Conservation (phyloP, 805 yeast species). For the Barnettozyma vustinii region DNA sequence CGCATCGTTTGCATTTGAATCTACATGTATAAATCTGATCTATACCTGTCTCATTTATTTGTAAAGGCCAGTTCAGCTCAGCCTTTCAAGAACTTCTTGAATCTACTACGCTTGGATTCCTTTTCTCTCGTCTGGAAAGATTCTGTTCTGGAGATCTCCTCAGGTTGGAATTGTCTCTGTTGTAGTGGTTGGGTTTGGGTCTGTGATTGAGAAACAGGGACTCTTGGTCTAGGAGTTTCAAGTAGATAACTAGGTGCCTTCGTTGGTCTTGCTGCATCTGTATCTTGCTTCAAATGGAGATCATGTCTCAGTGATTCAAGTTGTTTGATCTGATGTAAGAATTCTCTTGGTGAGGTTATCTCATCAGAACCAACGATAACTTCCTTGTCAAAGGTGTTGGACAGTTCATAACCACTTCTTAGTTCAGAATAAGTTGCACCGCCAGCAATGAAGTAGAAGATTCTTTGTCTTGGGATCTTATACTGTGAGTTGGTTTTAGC, state of each 20-base stretch:
- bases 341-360: conserved; percentile 48
- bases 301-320: conserved; percentile 33
- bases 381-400: conserved; percentile 58
- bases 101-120: conserved; percentile 41
- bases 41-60: not conserved
- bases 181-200: conserved; percentile 7
- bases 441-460: conserved; percentile 81
- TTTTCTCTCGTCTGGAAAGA: conserved; percentile 23
- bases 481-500: conserved; percentile 40
- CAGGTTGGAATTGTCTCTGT: not conserved
- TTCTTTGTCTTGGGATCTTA: conserved; percentile 51
- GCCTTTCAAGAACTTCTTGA: conserved; percentile 40
- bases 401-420: conserved; percentile 67
- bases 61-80: not conserved
- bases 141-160: conserved; percentile 4
- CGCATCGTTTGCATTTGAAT: not conserved
- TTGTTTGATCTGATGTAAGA: conserved; percentile 34
- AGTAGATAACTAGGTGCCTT: conserved; percentile 34
- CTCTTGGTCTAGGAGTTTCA: conserved; percentile 6
- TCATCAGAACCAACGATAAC: conserved; percentile 80
- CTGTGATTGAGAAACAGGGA: conserved; percentile 9
- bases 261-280: conserved; percentile 25
- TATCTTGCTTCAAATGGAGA: conserved; percentile 39
- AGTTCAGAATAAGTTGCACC: conserved; percentile 84
- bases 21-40: not conserved